These are phyloP conservation scores for Xerocomus potaroensis DNA, from an alignment of 768 basidiomycete species.

Conservation along the genomic window DNA sequence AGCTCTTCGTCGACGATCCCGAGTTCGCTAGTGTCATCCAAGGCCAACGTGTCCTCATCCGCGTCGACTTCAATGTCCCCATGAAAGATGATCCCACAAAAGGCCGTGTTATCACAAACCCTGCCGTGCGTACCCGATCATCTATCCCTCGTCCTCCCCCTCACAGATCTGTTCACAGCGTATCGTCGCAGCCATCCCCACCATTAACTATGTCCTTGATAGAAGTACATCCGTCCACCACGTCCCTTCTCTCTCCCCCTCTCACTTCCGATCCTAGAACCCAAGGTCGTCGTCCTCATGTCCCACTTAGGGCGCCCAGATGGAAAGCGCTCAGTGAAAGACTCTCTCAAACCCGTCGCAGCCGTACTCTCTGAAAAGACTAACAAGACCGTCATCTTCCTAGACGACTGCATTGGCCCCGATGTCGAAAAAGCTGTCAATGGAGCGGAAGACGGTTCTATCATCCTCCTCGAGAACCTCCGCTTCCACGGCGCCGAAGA, in stretches of 20 bases:
- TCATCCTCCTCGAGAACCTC: slow-evolving; percentile 94
- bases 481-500: slow-evolving; percentile 99
- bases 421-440: slow-evolving; percentile 78
- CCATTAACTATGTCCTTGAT: slow-evolving; percentile 89
- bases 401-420: slow-evolving; percentile 80
- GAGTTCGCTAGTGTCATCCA: slow-evolving; percentile 51
- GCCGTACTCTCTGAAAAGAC: slow-evolving; percentile 46
- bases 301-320: slow-evolving; percentile 98
- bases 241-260: background rate
- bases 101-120: slow-evolving; percentile 93
- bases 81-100: slow-evolving; percentile 65
- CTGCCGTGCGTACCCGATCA: slow-evolving; percentile 63
- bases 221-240: slow-evolving; percentile 47
- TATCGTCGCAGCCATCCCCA: slow-evolving; percentile 94
- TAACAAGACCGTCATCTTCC: slow-evolving; percentile 72
- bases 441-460: slow-evolving; percentile 52
- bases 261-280: slow-evolving; percentile 43
- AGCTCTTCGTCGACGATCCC: slow-evolving; percentile 89
- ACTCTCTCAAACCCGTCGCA: slow-evolving; percentile 86
- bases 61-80: slow-evolving; percentile 96
- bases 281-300: slow-evolving; percentile 86
- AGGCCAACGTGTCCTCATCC: slow-evolving; percentile 86
- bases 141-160: background rate
- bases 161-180: slow-evolving; percentile 50
- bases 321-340: slow-evolving; percentile 84